Evolutionary conservation across 352 stramenopile genomes (phyloP), one percentile per base, ranked within the genome.

Genomic region (Pythium insidiosum): DNA sequence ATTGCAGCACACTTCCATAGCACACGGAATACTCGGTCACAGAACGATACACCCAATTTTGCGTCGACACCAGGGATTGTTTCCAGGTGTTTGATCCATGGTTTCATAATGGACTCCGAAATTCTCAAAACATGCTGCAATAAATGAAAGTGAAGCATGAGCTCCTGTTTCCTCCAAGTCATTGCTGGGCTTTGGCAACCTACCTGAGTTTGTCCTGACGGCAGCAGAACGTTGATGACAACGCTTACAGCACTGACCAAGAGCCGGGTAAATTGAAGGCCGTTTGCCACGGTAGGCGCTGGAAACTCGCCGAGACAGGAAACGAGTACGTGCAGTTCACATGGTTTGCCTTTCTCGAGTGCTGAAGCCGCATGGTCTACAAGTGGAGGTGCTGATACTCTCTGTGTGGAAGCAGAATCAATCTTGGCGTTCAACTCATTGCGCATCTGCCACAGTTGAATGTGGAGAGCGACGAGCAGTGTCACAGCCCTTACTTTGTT

Each of bases 1-100:
- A 57, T 43, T 4, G 58, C 40, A 18, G 75, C 73, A 50, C 62
- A 70, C 56, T 86, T 91, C 75, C 75, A 91, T 13, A 91, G 34
- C 20, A 82, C 52, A 10, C 78, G 65, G 35, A 91, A 91, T 11
- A 66, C 47, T 23, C 78, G 71, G 26, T 91, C 76, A 40, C 63
- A 77, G 35, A 85, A 70, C 10, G 75, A 82, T 1, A 56, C 63
- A 15, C 63, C 50, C 20, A 88, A 28, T 40, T 91, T 88, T 36
- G 45, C 15, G 33, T 87, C 62, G 13, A 66, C 50, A 18, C 58
- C 61, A 19, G 66, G 58, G 16, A 63, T 47, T 3, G 16, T 55
- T 36, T 47, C 49, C 21, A 88, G 48, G 50, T 88, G 67, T 11
- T 45, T 42, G 21, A 88, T 84, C 78, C 78, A 91, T 21, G 52